Conservation (phyloP, 1,139 yeast genomes). For the Scheffersomyces illinoinensis region DNA sequence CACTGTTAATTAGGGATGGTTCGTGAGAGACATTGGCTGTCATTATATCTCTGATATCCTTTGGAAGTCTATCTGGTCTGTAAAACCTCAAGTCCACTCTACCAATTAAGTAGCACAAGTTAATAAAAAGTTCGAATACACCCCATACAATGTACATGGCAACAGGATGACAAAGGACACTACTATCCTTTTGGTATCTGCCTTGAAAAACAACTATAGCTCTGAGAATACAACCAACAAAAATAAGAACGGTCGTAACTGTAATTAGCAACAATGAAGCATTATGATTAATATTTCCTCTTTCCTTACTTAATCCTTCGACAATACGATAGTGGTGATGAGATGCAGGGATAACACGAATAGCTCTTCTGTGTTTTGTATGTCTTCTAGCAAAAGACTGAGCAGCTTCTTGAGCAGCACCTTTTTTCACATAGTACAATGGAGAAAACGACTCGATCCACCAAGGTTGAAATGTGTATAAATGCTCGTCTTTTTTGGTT, state of each 20-base stretch:
- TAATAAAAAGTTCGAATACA: constrained; percentile 35
- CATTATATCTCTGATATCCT: constrained; percentile 35
- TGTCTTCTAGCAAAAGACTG: constrained; percentile 45
- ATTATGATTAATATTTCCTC: constrained; percentile 42
- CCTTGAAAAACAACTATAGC: constrained; percentile 34
- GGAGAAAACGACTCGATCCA: constrained; percentile 48
- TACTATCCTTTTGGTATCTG: constrained; percentile 17
- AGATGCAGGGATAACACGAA: constrained; percentile 46
- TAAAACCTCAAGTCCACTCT: constrained; percentile 49
- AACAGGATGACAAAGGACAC: constrained; percentile 25
- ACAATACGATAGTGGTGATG: constrained; percentile 44
- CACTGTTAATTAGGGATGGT: not conserved
- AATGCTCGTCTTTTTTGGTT: constrained; percentile 41
- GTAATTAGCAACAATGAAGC: constrained; percentile 32
- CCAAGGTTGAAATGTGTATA: constrained; percentile 50
- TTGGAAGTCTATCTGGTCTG: constrained; percentile 46
- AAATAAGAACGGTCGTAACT: constrained; percentile 34
- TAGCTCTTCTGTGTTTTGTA: constrained; percentile 45
- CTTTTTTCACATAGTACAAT: constrained; percentile 40
- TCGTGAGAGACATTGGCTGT: constrained; percentile 40
- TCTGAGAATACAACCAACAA: constrained; percentile 34
- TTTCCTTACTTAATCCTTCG: constrained; percentile 40
- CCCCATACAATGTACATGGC: constrained; percentile 45
- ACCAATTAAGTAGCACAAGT: constrained; percentile 38
- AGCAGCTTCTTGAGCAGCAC: constrained; percentile 42